Conservation (phyloP, 1,139 yeast genomes). For the Pichia inconspicua region DNA sequence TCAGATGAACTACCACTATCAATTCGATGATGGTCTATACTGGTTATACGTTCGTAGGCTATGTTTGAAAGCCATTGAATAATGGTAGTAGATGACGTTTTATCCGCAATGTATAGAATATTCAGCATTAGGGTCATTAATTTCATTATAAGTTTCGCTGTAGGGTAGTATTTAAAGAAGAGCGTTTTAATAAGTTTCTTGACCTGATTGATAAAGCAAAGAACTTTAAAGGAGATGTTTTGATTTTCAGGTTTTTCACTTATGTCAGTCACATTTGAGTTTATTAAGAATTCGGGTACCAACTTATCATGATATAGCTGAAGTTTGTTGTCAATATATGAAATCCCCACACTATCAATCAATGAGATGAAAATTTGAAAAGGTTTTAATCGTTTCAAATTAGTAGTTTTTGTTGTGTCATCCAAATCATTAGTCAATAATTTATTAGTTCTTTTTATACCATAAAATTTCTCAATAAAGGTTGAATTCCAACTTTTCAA, state of each 20-base stretch:
- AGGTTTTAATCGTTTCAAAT: constrained; percentile 44
- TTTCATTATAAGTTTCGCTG: constrained; percentile 40
- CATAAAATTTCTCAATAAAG: constrained; percentile 89
- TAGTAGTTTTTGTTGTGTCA: constrained; percentile 31
- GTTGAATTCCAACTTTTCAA: constrained; percentile 73
- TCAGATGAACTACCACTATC: constrained; percentile 24
- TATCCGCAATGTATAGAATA: constrained; percentile 62
- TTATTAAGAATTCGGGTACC: constrained; percentile 50
- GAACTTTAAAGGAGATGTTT: not conserved
- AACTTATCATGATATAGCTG: constrained; percentile 59
- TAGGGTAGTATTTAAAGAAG: constrained; percentile 59
- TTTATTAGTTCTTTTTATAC: constrained; percentile 58
- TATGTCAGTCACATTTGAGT: constrained; percentile 19
- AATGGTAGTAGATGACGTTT: constrained; percentile 55
- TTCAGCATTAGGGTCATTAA: constrained; percentile 52
- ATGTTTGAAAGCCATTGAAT: constrained; percentile 57
- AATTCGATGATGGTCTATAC: constrained; percentile 50
- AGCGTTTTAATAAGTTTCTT: constrained; percentile 26
- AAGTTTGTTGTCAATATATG: constrained; percentile 64
- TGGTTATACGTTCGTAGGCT: constrained; percentile 62
- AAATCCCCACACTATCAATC: constrained; percentile 55
- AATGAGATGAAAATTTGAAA: constrained; percentile 54
- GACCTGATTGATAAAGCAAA: not conserved
- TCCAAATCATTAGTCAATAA: constrained; percentile 1
- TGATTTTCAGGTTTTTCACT: not conserved